Percentiles rank a stretch among this genome's conserved stretches.
Conservation (phyloP, 2,329 filamentous ascomycete genomes). For the Gaeumannomyces sp. region DNA sequence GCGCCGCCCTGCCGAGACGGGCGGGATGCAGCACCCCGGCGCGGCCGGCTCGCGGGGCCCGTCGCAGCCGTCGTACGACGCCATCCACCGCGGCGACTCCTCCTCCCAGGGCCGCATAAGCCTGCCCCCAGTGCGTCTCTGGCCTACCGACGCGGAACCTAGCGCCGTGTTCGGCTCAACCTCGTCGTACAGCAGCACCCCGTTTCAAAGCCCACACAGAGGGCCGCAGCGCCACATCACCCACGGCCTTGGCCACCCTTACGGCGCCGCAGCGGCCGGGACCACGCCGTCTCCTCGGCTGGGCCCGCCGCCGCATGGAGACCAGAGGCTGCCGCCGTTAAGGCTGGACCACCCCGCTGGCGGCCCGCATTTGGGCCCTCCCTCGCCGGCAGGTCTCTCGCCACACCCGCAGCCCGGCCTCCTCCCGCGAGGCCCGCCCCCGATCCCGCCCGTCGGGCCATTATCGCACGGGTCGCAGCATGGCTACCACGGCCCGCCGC, state of each 20-base stretch:
- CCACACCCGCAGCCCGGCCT: background rate
- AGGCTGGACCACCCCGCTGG: slow-evolving; percentile 34
- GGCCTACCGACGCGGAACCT: slow-evolving; percentile 28
- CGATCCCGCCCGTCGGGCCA: background rate
- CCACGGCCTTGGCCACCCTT: slow-evolving; percentile 27
- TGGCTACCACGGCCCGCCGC: background rate
- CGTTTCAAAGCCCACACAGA: slow-evolving; percentile 32
- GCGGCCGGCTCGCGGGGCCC: slow-evolving; percentile 22
- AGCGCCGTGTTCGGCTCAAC: slow-evolving; percentile 26
- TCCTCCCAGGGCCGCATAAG: slow-evolving; percentile 13
- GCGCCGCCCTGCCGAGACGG: slow-evolving; percentile 12
- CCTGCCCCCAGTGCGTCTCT: slow-evolving; percentile 13
- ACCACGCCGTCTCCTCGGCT: slow-evolving; percentile 29
- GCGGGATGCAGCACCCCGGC: slow-evolving; percentile 21
- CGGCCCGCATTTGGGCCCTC: too few species aligned
- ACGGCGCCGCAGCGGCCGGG: slow-evolving; percentile 30
- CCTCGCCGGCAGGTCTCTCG: background rate
- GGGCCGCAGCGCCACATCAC: slow-evolving; percentile 34
- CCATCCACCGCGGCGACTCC: slow-evolving; percentile 17
- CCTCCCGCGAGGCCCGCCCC: slow-evolving; percentile 8
- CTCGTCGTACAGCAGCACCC: slow-evolving; percentile 16
- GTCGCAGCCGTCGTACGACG: slow-evolving; percentile 16
- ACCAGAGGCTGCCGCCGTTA: slow-evolving; percentile 42
- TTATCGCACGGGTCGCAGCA: background rate
- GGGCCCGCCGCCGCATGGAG: slow-evolving; percentile 24